Evolutionary conservation across 164 flowering plant genomes (phyloP).

Genomic region (Dillenia suffruticosa): DNA sequence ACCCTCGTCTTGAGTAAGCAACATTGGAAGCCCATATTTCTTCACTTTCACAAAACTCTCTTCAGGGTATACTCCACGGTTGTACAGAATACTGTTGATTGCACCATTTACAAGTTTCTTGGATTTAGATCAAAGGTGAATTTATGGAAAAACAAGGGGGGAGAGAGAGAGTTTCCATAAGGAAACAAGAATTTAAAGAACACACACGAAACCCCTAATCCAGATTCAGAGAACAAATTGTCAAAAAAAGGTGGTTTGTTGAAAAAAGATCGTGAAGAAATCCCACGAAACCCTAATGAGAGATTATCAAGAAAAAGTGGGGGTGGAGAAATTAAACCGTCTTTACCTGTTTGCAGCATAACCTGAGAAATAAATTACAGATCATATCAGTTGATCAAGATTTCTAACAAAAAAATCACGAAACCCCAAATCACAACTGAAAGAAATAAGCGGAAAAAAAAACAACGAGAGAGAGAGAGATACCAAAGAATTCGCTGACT

Average conservation of each 20-base stretch:
- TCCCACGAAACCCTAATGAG: too few relatives aligned
- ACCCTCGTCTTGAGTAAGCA: constrained; percentile 88
- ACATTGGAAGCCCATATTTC: constrained; percentile 95
- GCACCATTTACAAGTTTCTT: background rate
- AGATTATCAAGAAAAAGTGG: too few relatives aligned
- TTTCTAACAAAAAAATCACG: background rate
- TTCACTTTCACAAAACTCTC: constrained; percentile 87
- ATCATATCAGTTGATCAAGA: too few relatives aligned
- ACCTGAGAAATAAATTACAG: constrained; percentile 36
- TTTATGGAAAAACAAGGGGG: background rate
- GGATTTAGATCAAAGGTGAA: background rate
- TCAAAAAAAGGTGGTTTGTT: too few relatives aligned
- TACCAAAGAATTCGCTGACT: constrained; percentile 97
- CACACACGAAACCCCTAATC: too few relatives aligned
- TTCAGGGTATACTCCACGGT: constrained; percentile 88
- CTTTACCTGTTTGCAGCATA: constrained; percentile 96
- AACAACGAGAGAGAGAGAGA: background rate
- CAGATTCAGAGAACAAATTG: too few relatives aligned
- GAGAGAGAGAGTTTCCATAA: background rate
- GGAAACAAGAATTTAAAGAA: too few relatives aligned
- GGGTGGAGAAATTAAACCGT: background rate
- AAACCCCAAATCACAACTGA: constrained; percentile 4
- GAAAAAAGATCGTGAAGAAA: too few relatives aligned
- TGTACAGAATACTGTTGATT: constrained; percentile 69
- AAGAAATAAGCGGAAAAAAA: background rate